A percentile compares a stretch with the other conserved stretches of the same genome.
These are phyloP conservation scores for Eruca vesicaria DNA, from an alignment of 441 rosid species.

Conservation along the genomic window DNA sequence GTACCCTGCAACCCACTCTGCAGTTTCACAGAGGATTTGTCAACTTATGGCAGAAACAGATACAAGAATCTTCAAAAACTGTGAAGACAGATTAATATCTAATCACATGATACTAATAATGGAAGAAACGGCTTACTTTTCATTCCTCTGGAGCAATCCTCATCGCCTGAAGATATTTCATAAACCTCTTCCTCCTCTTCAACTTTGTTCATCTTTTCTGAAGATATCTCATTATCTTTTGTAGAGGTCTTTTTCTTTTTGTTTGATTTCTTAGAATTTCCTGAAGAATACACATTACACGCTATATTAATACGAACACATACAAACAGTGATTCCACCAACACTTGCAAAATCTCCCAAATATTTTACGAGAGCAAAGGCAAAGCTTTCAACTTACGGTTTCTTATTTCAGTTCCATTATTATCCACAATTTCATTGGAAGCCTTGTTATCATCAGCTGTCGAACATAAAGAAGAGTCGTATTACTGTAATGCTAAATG, in stretches of 20 bases:
- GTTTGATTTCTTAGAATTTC: constrained; percentile 54
- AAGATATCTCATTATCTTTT: constrained; percentile 23
- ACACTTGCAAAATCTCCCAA: neutral
- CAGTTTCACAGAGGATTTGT: constrained; percentile 22
- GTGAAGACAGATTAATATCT: neutral
- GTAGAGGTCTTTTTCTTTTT: constrained; percentile 45
- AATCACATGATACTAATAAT: neutral
- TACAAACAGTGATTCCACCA: neutral
- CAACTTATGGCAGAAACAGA: neutral
- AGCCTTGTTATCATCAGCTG: constrained; percentile 10
- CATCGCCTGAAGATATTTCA: constrained; percentile 82
- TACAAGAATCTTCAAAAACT: neutral
- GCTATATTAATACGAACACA: neutral
- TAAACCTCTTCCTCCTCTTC: constrained; percentile 54
- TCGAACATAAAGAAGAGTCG: neutral
- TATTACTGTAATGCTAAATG: neutral
- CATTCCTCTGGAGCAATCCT: constrained; percentile 81
- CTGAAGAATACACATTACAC: constrained; percentile 33
- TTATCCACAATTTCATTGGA: neutral
- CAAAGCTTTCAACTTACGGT: constrained; percentile 9
- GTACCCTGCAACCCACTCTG: constrained; percentile 86
- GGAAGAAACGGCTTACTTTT: constrained; percentile 54
- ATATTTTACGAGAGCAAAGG: neutral
- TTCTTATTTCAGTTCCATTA: constrained; percentile 20
- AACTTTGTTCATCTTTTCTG: constrained; percentile 38